Evolutionary conservation across 768 basidiomycete species (phyloP), one percentile per base, ranked within the genome.

Genomic region (Suillus occidentalis): DNA sequence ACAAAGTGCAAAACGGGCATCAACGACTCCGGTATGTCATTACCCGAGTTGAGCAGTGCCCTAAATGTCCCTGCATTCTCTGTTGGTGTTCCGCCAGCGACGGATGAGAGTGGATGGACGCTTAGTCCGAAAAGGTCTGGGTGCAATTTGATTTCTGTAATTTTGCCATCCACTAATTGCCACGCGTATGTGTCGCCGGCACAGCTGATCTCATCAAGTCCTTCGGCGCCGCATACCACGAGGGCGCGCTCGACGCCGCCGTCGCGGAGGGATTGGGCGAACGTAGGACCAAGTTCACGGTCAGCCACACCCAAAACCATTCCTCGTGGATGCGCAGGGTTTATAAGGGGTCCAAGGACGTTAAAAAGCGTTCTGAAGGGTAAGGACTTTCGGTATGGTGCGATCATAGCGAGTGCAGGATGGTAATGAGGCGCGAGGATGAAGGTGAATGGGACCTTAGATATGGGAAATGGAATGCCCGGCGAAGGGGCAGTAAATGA

Each of bases 331-430:
- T 82, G 79, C 0, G 93, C 89, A 3, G 97, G 97, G 77, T 97
- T 98, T 77, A 97, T 90, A 45, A 99, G 84, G 0, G 97, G 97
- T 0, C 97, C 96, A 39, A 98, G 83, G 65, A 95, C 80, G 78
- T 99, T 99, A 85, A 97, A 98, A 81, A 99, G 89, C 10, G 97
- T 98, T 55, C 95, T 90, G 81, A 97, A 98, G 55, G 95, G 94
- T 61, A 99, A 86, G 0, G 87, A 79, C 71, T 90, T 91, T 62
- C 97, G 90, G 72, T 90, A 86, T 0, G 97, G 95, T 0, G 90
- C 91, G 68, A 99, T 83, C 63, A 84, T 78, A 6, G 91, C 92
- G 56, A 98, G 83, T 0, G 90, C 77, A 1, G 96, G 96, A 77
- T 99, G 95, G 77, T 95, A 98, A 73, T 96, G 90, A 0, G 95